Evolutionary conservation across 768 basidiomycete species (phyloP), one percentile per base, ranked within the genome.

Genomic region (Termitomyces eurrhizus): DNA sequence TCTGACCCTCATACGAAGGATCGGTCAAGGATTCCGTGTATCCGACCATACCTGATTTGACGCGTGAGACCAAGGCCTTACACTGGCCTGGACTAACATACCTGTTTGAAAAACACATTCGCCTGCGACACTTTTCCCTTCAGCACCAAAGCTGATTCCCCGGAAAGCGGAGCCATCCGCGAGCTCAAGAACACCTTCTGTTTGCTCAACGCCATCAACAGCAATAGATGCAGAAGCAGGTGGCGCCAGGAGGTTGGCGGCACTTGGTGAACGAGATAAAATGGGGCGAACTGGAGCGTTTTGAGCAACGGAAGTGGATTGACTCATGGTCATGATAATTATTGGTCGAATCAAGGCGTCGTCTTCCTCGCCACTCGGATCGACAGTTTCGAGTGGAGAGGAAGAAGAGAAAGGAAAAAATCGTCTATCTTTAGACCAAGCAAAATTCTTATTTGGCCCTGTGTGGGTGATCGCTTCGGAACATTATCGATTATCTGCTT

Each of bases 81-180:
- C 44, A 52, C n/a, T 45, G 39, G 37, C 41, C 36, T 53, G 48
- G 29, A 52, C 45, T 45, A 46, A 68, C 89, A 72, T 69, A 95
- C 97, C 97, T 44, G 97, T 99, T 79, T 98, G 96, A 78, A 99
- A 99, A 70, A 99, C 97, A 74, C 97, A 98, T 84, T 99, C 97
- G 67, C 97, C 97, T 18, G 96, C 83, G 36, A 96, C 82, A 70
- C 92, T 95, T 76, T 93, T 95, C 50, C 83, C 85, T 67, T 93
- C 83, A 4, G 93, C 94, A 68, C 97, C 97, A 70, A 99, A 98
- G 69, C 90, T 93, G 72, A 91, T 87, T 39, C 97, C 97, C 59
- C 89, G 80, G 68, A 86, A 92, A 1, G 90, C 88, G 57, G 92
- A 85, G 3, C 95, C 96, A 75, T 98, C 96, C 52, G 83, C 83